Conservation (phyloP, 1,284 basidiomycete genomes). For the Ceratorhiza oryzae-sativae region DNA sequence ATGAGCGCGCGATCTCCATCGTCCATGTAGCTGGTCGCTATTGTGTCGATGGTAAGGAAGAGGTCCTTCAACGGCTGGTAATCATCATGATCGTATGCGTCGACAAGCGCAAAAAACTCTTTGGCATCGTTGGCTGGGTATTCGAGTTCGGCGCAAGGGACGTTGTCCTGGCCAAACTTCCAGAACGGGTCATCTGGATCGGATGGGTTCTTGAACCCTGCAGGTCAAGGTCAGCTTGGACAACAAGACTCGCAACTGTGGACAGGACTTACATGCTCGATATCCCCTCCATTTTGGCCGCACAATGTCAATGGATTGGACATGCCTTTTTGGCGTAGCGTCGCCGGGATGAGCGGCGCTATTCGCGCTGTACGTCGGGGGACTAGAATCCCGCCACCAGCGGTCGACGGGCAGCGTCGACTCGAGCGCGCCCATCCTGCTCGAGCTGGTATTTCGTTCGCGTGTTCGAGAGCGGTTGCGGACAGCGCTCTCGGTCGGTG, state of each 20-base stretch:
- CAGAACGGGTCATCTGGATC: constrained; percentile 43
- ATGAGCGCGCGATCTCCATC: constrained; percentile 41
- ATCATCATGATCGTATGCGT: constrained; percentile 42
- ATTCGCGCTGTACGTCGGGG: neutral
- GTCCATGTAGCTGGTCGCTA: constrained; percentile 42
- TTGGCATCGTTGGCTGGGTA: constrained; percentile 42
- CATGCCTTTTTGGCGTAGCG: neutral
- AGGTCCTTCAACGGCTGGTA: constrained; percentile 45
- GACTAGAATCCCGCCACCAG: constrained; percentile 30
- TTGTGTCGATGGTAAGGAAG: constrained; percentile 43
- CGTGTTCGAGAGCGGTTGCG: constrained; percentile 34
- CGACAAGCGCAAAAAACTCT: constrained; percentile 35
- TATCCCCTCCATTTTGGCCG: constrained; percentile 37
- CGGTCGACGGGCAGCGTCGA: constrained; percentile 21
- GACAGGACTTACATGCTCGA: constrained; percentile 24
- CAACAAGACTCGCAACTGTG: neutral
- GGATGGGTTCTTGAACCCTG: constrained; percentile 42
- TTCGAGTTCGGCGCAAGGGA: constrained; percentile 41
- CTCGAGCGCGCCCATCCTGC: constrained; percentile 35
- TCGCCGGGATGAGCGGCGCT: neutral
- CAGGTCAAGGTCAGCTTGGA: constrained; percentile 8
- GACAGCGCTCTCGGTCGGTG: constrained; percentile 17
- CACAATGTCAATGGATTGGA: constrained; percentile 35
- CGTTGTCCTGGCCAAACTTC: constrained; percentile 36
- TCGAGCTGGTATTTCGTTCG: constrained; percentile 27